Evolutionary conservation across 331 rosid species (phyloP).

Genomic region (Quercus tomentella): DNA sequence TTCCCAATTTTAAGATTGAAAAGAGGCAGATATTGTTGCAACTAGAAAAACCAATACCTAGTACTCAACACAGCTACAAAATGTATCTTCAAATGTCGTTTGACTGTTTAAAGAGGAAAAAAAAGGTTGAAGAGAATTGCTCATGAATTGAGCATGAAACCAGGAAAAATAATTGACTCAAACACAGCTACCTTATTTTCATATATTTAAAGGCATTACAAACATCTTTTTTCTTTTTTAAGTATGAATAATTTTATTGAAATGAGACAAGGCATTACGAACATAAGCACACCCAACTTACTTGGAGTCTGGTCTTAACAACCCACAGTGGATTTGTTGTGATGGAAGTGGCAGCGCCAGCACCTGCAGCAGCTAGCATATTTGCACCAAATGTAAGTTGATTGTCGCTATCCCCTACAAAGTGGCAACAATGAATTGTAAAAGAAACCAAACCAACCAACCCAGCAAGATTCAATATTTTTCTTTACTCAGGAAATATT

Average conservation of each 20-base stretch:
- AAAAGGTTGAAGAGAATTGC: constrained; percentile 6
- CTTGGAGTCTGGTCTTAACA: constrained; percentile 97
- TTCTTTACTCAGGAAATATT: constrained; percentile 5
- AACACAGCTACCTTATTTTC: neutral
- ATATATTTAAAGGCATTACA: constrained; percentile 8
- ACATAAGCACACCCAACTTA: constrained; percentile 39
- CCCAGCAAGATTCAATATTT: neutral
- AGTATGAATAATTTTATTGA: no score
- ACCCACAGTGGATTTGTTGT: constrained; percentile 97
- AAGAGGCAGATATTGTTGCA: neutral
- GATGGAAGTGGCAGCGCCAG: constrained; percentile 91
- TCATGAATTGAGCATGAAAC: neutral
- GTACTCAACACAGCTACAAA: no score
- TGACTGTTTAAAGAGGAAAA: no score
- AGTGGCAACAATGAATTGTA: neutral
- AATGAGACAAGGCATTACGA: neutral
- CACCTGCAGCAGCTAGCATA: constrained; percentile 88
- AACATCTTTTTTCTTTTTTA: neutral
- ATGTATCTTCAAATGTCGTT: no score
- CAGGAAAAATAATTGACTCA: neutral
- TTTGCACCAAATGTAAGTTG: constrained; percentile 63
- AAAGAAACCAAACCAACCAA: constrained; percentile 7
- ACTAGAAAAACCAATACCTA: no score
- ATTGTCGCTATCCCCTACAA: constrained; percentile 34
- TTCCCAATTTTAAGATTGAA: neutral